Evolutionary conservation across 2,329 filamentous ascomycete species (phyloP), one percentile per base, ranked within the genome.

Genomic region (Fusarium albidum): DNA sequence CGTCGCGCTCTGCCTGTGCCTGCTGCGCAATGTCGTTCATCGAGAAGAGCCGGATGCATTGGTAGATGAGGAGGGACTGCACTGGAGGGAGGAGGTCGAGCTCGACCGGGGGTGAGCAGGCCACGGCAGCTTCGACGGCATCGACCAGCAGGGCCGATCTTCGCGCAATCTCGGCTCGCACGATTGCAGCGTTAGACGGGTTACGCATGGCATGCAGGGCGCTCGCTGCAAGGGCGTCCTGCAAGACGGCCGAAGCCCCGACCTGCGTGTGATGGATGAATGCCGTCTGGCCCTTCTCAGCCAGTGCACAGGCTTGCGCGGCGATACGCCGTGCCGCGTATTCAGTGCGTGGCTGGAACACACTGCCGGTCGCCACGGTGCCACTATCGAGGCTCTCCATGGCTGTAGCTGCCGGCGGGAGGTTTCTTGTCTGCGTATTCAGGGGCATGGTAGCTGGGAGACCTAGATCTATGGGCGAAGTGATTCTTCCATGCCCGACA

Each of bases 21-120:
- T 66, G 66, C 14, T 63, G 67, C 13, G 69, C 31, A 31, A 46
- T 28, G 7, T 55, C 51, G 21, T 35, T 27, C n/a, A 25, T 38
- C 7, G 55, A 55, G 9, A 57, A 57, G 5, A 57, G 27, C 5
- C 51, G 41, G 10, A 57, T 57, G 15, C 40, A 50, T 6, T 57
- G 51, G 27, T 57, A 57, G 14, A 57, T 42, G 21, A 57, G 40
- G 6, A 57, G 18, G 10, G 51, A 45, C 32, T 57, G 51, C 13
- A 57, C 51, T 21, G 55, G 37, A 3, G 44, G 55, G 14, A 57
- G 51, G 4, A 57, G 37, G 7, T 49, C 35, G 13, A 43, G 38
- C 4, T 45, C 38, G 32, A 28, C n/a, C 8, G 31, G 31, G 5
- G 46, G 39, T 7, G 14, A 34, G 13, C 25, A 37, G 9, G 42